Evolutionary conservation across 768 basidiomycete genomes (phyloP).

Genomic region (Nidularia pulvinata): DNA sequence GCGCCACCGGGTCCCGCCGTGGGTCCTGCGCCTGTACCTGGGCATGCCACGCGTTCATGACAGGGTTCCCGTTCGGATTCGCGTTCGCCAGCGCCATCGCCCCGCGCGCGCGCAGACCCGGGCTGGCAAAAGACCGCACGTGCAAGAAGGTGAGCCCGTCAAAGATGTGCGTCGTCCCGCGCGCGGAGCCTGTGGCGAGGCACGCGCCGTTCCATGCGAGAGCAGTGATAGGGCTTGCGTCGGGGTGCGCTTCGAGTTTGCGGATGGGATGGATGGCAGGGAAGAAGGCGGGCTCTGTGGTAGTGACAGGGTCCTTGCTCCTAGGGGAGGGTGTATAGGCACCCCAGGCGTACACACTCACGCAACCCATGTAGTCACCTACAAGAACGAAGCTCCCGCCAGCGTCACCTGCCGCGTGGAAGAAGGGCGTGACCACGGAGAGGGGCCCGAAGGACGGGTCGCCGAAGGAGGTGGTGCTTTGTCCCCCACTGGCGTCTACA

Average conservation of each 20-base stretch:
- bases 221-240: constrained; percentile 58
- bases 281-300: neutral
- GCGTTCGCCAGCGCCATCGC: neutral
- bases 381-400: constrained; percentile 53
- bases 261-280: constrained; percentile 30
- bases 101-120: constrained; percentile 20
- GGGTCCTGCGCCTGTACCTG: constrained; percentile 21
- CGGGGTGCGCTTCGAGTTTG: constrained; percentile 63
- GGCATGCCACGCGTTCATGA: neutral
- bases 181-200: constrained; percentile 64
- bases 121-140: constrained; percentile 53
- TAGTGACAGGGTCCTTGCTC: neutral
- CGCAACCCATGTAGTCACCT: constrained; percentile 66
- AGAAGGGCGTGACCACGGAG: constrained; percentile 48
- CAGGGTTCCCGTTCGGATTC: neutral
- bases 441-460: constrained; percentile 50
- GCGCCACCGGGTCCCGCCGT: constrained; percentile 44
- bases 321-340: constrained; percentile 1
- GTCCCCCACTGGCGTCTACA: constrained; percentile 18
- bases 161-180: constrained; percentile 60
- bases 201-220: constrained; percentile 60
- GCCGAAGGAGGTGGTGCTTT: constrained; percentile 46
- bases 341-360: constrained; percentile 61
- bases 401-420: constrained; percentile 21
- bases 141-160: constrained; percentile 64